Percentiles rank a stretch among this genome's conserved stretches.
phyloP scores from a whole-genome alignment of 1,284 basidiomycete species.

The Ustanciosporium gigantosporum region DNA sequence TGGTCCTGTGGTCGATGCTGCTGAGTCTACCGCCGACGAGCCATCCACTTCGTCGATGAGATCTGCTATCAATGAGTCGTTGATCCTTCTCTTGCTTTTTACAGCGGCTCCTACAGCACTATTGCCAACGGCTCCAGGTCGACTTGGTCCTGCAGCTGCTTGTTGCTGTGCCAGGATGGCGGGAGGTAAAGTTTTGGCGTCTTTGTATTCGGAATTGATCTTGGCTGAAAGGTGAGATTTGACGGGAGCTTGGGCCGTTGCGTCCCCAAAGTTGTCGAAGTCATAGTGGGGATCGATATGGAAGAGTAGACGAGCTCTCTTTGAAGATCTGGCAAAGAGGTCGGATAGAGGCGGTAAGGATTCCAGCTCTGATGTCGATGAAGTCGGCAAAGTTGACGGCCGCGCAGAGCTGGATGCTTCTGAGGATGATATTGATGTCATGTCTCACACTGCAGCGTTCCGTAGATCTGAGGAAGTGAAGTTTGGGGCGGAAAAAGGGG shows the following conservation, averaged over 20 bases:
- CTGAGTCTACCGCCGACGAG: constrained; percentile 2
- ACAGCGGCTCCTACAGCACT: constrained; percentile 2
- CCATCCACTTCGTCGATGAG: constrained; percentile 32
- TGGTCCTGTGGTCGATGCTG: constrained; percentile 3
- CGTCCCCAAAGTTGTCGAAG: constrained; percentile 33
- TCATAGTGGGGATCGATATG: constrained; percentile 29
- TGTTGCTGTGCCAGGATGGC: constrained; percentile 82
- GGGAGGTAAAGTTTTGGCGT: constrained; percentile 82
- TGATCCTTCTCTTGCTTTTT: constrained; percentile 10
- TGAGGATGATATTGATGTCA: constrained; percentile 11
- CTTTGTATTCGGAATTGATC: constrained; percentile 80
- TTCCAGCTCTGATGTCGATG: constrained; percentile 2
- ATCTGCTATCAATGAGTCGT: constrained; percentile 12
- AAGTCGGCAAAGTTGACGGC: constrained; percentile 3
- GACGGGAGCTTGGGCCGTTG: constrained; percentile 9
- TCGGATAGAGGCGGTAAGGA: constrained; percentile 37
- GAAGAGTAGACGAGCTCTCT: constrained; percentile 30
- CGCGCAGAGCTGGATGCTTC: constrained; percentile 5
- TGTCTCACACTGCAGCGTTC: neutral
- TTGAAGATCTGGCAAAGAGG: constrained; percentile 30
- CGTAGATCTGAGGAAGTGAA: no score
- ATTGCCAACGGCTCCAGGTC: constrained; percentile 12
- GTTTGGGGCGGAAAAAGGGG: no score
- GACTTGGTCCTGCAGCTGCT: constrained; percentile 68
- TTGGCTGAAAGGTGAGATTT: constrained; percentile 68